These are phyloP conservation scores for Calvatia gigantea DNA, from an alignment of 768 basidiomycete genomes.

Conservation along the genomic window DNA sequence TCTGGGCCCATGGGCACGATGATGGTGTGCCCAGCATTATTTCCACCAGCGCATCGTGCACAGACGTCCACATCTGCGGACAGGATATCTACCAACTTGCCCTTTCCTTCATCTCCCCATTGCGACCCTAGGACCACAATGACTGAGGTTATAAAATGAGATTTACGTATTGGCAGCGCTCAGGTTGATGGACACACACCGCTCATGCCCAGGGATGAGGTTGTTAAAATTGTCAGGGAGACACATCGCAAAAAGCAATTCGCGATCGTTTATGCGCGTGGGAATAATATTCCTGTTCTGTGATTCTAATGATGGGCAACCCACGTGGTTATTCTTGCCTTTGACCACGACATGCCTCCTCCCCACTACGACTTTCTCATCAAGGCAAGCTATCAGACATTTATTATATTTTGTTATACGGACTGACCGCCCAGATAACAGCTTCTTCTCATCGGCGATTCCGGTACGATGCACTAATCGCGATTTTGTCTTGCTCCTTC, in stretches of 20 bases:
- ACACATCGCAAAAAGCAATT: no score
- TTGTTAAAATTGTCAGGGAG: no score
- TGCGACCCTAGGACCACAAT: slow-evolving; percentile 84
- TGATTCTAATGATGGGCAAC: no score
- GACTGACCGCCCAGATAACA: slow-evolving; percentile 27
- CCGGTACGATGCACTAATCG: slow-evolving; percentile 50
- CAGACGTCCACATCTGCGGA: slow-evolving; percentile 88
- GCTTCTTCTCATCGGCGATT: slow-evolving; percentile 95
- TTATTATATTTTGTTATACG: not conserved
- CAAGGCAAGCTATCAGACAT: slow-evolving; percentile 51
- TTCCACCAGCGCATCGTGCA: slow-evolving; percentile 95
- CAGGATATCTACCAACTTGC: slow-evolving; percentile 96
- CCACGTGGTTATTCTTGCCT: not conserved
- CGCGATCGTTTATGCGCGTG: no score
- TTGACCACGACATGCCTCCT: slow-evolving; percentile 60
- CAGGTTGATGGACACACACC: not conserved
- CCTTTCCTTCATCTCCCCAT: slow-evolving; percentile 94
- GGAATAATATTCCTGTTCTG: no score
- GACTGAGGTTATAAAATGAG: slow-evolving; percentile 22
- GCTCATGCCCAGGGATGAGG: no score
- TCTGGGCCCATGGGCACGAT: slow-evolving; percentile 72
- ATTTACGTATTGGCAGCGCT: not conserved
- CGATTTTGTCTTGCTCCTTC: slow-evolving; percentile 8
- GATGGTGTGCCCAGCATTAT: slow-evolving; percentile 99
- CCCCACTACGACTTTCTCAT: slow-evolving; percentile 98